phyloP scores from a whole-genome alignment of 805 yeast genomes.

The Saccharomycopsis sp. region DNA sequence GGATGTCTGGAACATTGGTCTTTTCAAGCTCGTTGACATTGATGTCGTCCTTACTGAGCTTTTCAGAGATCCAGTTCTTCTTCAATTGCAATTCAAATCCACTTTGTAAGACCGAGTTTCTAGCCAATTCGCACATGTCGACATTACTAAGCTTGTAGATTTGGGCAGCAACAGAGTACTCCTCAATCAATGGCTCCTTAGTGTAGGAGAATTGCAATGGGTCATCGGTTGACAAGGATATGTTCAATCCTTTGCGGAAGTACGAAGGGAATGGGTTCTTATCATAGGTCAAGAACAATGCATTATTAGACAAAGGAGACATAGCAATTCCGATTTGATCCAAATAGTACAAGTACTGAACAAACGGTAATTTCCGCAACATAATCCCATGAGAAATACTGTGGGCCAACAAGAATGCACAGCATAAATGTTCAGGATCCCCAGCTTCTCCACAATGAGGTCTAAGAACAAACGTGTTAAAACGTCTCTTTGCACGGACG shows the following conservation, averaged over 20 bases:
- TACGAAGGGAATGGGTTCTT: slow-evolving; percentile 92
- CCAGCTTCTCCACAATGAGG: slow-evolving; percentile 99
- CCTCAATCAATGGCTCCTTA: slow-evolving; percentile 94
- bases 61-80: slow-evolving; percentile 85
- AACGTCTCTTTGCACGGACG: slow-evolving; percentile 69
- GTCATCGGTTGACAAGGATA: slow-evolving; percentile 93
- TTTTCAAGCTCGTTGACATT: slow-evolving; percentile 85
- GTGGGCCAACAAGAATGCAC: slow-evolving; percentile 83
- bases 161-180: slow-evolving; percentile 97
- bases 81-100: slow-evolving; percentile 89
- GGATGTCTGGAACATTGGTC: slow-evolving; percentile 88
- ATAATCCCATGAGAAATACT: slow-evolving; percentile 94
- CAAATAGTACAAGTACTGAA: slow-evolving; percentile 86
- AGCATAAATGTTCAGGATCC: slow-evolving; percentile 92
- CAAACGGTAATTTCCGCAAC: slow-evolving; percentile 87
- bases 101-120: slow-evolving; percentile 85
- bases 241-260: slow-evolving; percentile 90
- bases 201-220: slow-evolving; percentile 97
- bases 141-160: slow-evolving; percentile 90
- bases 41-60: slow-evolving; percentile 36
- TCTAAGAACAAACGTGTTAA: slow-evolving; percentile 86
- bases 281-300: slow-evolving; percentile 89
- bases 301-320: slow-evolving; percentile 97
- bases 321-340: slow-evolving; percentile 97
- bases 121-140: slow-evolving; percentile 95